Evolutionary conservation across 352 stramenopile genomes (phyloP).

Genomic region (Elongisporangium anandrum): DNA sequence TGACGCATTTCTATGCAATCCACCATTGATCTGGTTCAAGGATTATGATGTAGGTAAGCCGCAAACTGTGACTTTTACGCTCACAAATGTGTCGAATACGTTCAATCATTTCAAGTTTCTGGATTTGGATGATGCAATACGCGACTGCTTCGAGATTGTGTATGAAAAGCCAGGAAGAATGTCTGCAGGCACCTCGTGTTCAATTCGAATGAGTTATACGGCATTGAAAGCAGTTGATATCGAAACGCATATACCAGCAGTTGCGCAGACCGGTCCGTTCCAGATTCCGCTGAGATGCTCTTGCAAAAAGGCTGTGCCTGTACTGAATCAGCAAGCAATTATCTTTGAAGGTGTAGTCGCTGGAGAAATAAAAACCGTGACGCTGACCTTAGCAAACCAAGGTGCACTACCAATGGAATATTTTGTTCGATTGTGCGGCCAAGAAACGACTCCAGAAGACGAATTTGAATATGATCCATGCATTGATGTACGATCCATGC

Average conservation of each 20-base stretch:
- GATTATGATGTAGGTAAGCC: slow-evolving; percentile 84
- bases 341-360: slow-evolving; percentile 72
- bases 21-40: slow-evolving; percentile 79
- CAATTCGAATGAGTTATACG: slow-evolving; percentile 69
- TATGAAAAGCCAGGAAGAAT: slow-evolving; percentile 88
- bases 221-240: slow-evolving; percentile 63
- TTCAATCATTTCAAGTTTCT: slow-evolving; percentile 92
- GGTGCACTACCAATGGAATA: slow-evolving; percentile 67
- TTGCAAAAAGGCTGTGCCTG: slow-evolving; percentile 74
- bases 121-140: slow-evolving; percentile 57
- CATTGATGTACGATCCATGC: too few relatives aligned
- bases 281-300: slow-evolving; percentile 77
- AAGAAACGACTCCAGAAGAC: background rate
- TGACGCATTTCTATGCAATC: slow-evolving; percentile 77
- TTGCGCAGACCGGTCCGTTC: slow-evolving; percentile 80
- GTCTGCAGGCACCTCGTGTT: slow-evolving; percentile 84
- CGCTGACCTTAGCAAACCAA: slow-evolving; percentile 61
- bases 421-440: slow-evolving; percentile 8
- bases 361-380: slow-evolving; percentile 60
- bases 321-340: slow-evolving; percentile 36
- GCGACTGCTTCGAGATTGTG: slow-evolving; percentile 85
- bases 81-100: slow-evolving; percentile 91
- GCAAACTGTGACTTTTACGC: slow-evolving; percentile 52
- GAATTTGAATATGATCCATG: background rate
- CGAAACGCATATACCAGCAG: slow-evolving; percentile 42